Evolutionary conservation across 345 rosid species (phyloP).

Genomic region (Euphorbia pulcherrima): DNA sequence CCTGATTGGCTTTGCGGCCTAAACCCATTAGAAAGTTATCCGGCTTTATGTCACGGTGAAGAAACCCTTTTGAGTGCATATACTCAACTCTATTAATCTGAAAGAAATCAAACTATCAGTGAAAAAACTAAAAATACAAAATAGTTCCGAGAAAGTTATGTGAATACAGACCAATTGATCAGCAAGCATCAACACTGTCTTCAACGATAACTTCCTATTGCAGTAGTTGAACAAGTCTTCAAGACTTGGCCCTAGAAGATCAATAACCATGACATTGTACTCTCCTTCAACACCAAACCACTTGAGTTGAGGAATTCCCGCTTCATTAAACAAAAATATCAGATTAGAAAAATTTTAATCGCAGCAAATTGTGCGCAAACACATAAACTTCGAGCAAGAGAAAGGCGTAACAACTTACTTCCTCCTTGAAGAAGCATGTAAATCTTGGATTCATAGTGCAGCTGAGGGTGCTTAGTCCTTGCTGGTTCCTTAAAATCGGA

Average conservation of each 20-base stretch:
- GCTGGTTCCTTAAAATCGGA: conserved; percentile 22
- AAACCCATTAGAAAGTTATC: conserved; percentile 29
- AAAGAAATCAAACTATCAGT: neutral
- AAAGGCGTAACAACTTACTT: conserved; percentile 15
- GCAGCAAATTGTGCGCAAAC: neutral
- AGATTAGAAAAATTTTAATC: neutral
- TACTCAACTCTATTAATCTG: conserved; percentile 27
- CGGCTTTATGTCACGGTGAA: conserved; percentile 32
- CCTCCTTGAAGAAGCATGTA: conserved; percentile 31
- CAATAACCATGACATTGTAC: conserved; percentile 29
- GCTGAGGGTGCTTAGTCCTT: conserved; percentile 27
- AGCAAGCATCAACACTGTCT: conserved; percentile 29
- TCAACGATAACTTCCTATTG: conserved; percentile 23
- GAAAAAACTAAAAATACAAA: conserved; percentile 4
- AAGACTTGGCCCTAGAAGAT: conserved; percentile 28
- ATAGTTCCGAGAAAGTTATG: neutral
- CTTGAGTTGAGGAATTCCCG: conserved; percentile 28
- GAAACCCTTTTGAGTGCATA: conserved; percentile 30
- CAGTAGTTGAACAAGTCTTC: conserved; percentile 30
- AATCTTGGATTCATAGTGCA: conserved; percentile 28
- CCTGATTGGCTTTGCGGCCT: conserved; percentile 32
- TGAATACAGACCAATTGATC: conserved; percentile 22
- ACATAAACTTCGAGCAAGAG: neutral
- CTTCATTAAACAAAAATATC: conserved; percentile 12
- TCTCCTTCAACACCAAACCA: conserved; percentile 32